Conservation (phyloP, 2,329 filamentous ascomycete genomes). For the Tolypocladium ophioglossoides region DNA sequence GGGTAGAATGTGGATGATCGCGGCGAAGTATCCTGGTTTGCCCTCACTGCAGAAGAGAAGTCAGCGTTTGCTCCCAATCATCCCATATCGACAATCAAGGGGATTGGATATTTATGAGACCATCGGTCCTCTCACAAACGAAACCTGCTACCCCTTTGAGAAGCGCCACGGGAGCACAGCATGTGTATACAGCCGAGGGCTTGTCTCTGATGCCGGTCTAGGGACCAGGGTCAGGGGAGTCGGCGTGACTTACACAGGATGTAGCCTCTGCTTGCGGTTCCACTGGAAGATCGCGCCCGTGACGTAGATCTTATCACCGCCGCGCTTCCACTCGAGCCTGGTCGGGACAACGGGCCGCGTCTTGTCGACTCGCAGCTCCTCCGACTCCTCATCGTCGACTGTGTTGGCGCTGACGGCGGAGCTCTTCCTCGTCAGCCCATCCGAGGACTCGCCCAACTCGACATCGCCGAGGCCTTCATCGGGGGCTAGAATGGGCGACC, state of each 20-base stretch:
- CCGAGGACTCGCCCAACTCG: constrained; percentile 39
- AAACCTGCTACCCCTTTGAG: not conserved
- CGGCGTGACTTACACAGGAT: constrained; percentile 64
- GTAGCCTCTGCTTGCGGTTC: constrained; percentile 86
- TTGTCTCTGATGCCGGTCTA: not conserved
- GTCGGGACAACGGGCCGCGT: constrained; percentile 73
- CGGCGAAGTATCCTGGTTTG: constrained; percentile 56
- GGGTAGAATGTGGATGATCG: constrained; percentile 72
- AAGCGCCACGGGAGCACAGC: not conserved
- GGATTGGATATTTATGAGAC: not conserved
- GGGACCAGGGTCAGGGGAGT: not conserved
- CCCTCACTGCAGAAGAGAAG: constrained; percentile 31
- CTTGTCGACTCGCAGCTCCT: constrained; percentile 67
- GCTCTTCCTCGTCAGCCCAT: constrained; percentile 39
- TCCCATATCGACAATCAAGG: not conserved
- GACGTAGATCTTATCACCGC: constrained; percentile 86
- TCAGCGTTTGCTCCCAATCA: constrained; percentile 4
- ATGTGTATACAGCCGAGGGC: constrained; percentile 1
- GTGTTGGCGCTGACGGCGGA: constrained; percentile 52
- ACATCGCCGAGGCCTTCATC: constrained; percentile 46
- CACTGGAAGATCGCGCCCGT: constrained; percentile 96
- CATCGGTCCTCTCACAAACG: not conserved
- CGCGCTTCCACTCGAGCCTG: constrained; percentile 71
- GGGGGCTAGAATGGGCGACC: constrained; percentile 76
- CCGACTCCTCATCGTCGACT: constrained; percentile 66